Evolutionary conservation across 768 basidiomycete genomes (phyloP), one percentile per base, ranked within the genome.

Genomic region (Pseudohyphozyma bogoriensis): DNA sequence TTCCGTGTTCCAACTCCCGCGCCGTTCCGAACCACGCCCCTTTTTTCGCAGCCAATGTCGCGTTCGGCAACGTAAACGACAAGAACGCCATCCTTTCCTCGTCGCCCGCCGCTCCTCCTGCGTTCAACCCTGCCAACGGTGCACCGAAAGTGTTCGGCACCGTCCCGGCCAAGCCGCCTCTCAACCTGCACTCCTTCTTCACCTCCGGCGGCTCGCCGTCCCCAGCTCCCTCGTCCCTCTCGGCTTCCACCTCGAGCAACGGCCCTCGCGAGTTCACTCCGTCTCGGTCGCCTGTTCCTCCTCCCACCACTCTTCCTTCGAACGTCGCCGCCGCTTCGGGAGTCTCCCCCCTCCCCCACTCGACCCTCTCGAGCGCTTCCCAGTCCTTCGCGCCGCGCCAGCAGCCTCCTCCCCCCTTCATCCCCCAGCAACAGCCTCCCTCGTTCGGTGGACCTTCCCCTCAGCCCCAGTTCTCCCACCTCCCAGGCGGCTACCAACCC

Each of bases 101-200:
- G 7, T 63, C 68, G 8, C 63, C 63, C 15, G 65, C 65, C 22
- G 58, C 58, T 1, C 60, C 60, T 12, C 66, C 66, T 28, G 54
- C 66, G 29, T 36, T 61, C 55, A 42, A 46, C 54, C n/a, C n/a
- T n/a, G n/a, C 28, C 55, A 58, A 56, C 47, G 55, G 55, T 29
- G 33, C 45, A 8, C 63, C 63, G 24, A 42, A 56, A 44, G 35
- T 51, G 0, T 68, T 68, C 51, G 67, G 67, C 3, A 47, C 58
- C 18, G 31, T 68, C 45, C 56, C 59, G 12, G 59, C 58, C 28
- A 56, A 59, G 32, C 33, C 58, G n/a, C 51, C 58, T 20, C 36
- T 67, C 44, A 60, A 68, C 54, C 44, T 68, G 37, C 66, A 67
- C 62, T 44, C 53, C 28, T 66, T 68, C 62, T 68, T 67, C 68